phyloP scores from a whole-genome alignment of 805 yeast genomes.

The Tetrapisispora taiwanensis region DNA sequence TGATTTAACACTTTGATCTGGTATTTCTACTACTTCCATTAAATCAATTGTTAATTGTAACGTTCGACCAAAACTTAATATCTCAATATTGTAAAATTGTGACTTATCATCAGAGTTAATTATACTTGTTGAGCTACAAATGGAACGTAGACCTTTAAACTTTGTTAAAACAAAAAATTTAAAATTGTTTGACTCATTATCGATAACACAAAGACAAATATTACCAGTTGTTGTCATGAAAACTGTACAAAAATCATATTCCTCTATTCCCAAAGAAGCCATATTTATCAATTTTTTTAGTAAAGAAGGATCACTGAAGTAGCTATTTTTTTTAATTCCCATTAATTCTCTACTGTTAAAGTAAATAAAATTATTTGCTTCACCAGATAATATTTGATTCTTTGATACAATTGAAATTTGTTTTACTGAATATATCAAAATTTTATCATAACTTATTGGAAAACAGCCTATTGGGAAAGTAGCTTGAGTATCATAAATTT shows the following conservation, averaged over 20 bases:
- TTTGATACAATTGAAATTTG: conserved; percentile 16
- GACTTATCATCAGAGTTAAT: background rate
- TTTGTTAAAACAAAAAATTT: conserved; percentile 18
- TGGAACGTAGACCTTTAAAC: conserved; percentile 20
- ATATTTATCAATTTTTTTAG: conserved; percentile 10
- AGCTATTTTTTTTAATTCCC: conserved; percentile 10
- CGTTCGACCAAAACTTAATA: conserved; percentile 18
- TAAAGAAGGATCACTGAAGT: conserved; percentile 15
- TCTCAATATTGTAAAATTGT: conserved; percentile 8
- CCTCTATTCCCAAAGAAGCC: conserved; percentile 2
- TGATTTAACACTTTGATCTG: background rate
- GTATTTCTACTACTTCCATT: conserved; percentile 1
- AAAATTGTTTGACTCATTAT: conserved; percentile 5
- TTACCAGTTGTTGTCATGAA: conserved; percentile 19
- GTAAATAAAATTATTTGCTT: conserved; percentile 9
- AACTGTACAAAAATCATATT: conserved; percentile 14
- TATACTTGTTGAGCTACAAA: conserved; percentile 6
- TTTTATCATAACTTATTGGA: conserved; percentile 13
- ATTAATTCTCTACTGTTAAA: conserved; percentile 7
- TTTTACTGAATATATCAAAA: conserved; percentile 9
- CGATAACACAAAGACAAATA: conserved; percentile 13
- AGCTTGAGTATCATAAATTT: background rate
- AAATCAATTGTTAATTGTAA: conserved; percentile 12
- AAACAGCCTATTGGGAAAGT: conserved; percentile 9
- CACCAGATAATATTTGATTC: conserved; percentile 26